Evolutionary conservation across 2,329 filamentous ascomycete genomes (phyloP).

Genomic region (Penicillium hordei): DNA sequence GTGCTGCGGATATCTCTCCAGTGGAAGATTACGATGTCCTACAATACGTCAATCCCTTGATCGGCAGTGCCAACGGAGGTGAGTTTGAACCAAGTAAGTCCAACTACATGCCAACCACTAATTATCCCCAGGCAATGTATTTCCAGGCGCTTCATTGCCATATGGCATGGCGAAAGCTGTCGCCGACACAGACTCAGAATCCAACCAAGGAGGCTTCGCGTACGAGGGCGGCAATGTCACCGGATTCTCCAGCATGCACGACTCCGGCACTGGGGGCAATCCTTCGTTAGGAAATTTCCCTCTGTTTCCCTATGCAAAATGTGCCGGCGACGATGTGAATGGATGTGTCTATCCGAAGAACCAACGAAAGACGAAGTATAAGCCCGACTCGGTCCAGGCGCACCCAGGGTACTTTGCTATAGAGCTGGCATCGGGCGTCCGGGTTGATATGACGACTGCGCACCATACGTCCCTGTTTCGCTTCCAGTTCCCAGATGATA

Average conservation of each 20-base stretch:
- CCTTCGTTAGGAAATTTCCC: conserved; percentile 73
- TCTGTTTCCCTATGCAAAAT: conserved; percentile 65
- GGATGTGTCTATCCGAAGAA: conserved; percentile 61
- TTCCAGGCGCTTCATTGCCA: conserved; percentile 55
- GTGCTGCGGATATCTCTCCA: conserved; percentile 10
- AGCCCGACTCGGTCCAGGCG: conserved; percentile 55
- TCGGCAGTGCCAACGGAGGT: conserved; percentile 54
- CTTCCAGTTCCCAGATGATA: conserved; percentile 58
- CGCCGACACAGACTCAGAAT: conserved; percentile 51
- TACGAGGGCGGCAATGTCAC: conserved; percentile 53
- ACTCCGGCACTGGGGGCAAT: conserved; percentile 50
- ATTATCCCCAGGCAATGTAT: conserved; percentile 51
- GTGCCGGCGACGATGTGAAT: conserved; percentile 60
- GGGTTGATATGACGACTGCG: conserved; percentile 65
- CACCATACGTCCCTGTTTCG: conserved; percentile 64
- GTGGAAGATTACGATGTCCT: conserved; percentile 42
- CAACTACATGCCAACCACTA: background rate
- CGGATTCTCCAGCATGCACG: conserved; percentile 54
- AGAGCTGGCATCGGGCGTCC: conserved; percentile 57
- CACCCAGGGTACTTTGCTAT: conserved; percentile 66
- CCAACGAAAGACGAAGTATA: conserved; percentile 50
- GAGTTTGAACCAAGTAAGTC: background rate
- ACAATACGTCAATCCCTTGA: conserved; percentile 52
- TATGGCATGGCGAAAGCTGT: conserved; percentile 60
- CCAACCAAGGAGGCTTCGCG: conserved; percentile 58